Conservation (phyloP, 106 monocot genomes). For the Allium fistulosum region DNA sequence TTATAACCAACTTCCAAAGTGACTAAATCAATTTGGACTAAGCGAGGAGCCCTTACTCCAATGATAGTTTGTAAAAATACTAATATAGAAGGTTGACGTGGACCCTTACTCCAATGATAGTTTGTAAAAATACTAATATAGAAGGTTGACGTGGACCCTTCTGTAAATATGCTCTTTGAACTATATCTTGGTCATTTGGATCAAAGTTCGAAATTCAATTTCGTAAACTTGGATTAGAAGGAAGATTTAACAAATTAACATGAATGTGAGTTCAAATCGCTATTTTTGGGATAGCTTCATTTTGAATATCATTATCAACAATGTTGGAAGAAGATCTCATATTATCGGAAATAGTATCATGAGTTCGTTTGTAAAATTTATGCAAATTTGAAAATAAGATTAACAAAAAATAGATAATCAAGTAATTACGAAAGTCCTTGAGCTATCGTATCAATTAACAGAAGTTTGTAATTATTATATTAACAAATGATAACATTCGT, state of each 20-base stretch:
- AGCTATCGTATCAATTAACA: no score
- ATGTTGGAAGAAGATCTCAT: no score
- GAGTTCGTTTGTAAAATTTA: no score
- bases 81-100: not conserved
- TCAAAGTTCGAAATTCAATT: not conserved
- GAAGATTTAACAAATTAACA: not conserved
- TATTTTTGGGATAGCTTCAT: no score
- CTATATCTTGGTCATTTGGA: not conserved
- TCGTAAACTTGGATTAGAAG: not conserved
- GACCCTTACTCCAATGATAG: not conserved
- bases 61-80: not conserved
- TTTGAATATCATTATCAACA: no score
- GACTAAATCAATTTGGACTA: not conserved
- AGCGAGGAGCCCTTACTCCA: not conserved
- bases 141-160: not conserved
- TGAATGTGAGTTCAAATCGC: not conserved
- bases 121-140: not conserved
- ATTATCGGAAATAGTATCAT: no score
- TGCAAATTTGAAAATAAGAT: no score
- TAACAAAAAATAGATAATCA: no score
- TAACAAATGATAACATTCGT: no score
- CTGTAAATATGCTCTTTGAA: slow-evolving; percentile 2
- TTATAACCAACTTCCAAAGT: not conserved
- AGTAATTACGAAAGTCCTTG: no score
- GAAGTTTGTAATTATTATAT: no score